A percentile compares a stretch with the other conserved stretches of the same genome.
Conservation (phyloP, 768 basidiomycete genomes). For the Boletus rufocinnamomeus region DNA sequence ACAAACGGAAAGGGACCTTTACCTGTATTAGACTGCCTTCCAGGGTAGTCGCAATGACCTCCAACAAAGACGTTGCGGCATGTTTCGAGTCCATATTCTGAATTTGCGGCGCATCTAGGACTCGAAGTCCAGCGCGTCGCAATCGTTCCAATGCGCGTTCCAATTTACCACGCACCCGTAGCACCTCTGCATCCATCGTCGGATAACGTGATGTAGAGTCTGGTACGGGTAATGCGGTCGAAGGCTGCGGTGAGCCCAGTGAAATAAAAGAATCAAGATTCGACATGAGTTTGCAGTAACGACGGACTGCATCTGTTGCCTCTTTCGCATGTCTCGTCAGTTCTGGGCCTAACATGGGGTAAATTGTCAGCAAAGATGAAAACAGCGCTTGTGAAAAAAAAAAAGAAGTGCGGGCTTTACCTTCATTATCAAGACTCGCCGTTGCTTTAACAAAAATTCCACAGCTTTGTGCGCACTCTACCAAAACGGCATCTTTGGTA, state of each 20-base stretch:
- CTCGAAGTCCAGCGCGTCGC: conserved; percentile 49
- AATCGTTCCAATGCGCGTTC: conserved; percentile 62
- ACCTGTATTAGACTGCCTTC: conserved; percentile 36
- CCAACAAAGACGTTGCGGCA: conserved; percentile 36
- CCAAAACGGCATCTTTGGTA: conserved; percentile 21
- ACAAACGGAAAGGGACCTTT: conserved; percentile 6
- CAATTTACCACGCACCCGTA: conserved; percentile 51
- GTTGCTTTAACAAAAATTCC: conserved; percentile 48
- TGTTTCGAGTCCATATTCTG: conserved; percentile 9
- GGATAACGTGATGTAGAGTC: background rate
- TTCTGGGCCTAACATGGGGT: conserved; percentile 14
- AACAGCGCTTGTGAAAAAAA: no score
- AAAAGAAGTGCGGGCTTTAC: conserved; percentile 5
- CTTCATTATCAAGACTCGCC: conserved; percentile 32
- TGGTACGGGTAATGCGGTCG: background rate
- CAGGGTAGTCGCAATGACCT: conserved; percentile 37
- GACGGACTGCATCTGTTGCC: conserved; percentile 18
- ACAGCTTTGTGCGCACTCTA: conserved; percentile 44
- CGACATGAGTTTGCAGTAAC: conserved; percentile 21
- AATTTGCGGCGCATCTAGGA: conserved; percentile 40
- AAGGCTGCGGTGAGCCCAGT: background rate
- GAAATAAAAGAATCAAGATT: conserved; percentile 12
- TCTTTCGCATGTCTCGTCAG: conserved; percentile 23
- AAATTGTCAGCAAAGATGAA: background rate
- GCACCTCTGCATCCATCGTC: conserved; percentile 14